Percentiles rank a stretch among this genome's conserved stretches.
Evolutionary conservation across 257 asterid genomes (phyloP).

Genomic region (Solanum sitiens): DNA sequence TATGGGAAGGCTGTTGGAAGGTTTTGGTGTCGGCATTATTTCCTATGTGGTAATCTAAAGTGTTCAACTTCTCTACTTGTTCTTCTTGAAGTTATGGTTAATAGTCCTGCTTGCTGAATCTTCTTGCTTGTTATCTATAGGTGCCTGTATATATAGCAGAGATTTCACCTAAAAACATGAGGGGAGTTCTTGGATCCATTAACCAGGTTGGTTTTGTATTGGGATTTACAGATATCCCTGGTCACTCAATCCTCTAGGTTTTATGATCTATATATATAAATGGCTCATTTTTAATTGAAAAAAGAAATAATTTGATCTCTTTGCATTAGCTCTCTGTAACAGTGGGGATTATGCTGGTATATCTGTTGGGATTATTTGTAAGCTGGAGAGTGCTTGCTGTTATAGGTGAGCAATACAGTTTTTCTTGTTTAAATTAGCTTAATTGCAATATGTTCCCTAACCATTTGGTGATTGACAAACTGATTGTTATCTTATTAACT

Average conservation of each 20-base stretch:
- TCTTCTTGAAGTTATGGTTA: background rate
- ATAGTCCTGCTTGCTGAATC: background rate
- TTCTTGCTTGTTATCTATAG: conserved; percentile 20
- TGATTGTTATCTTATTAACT: background rate
- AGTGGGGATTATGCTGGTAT: conserved; percentile 76
- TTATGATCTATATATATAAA: background rate
- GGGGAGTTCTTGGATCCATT: conserved; percentile 84
- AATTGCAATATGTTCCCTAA: background rate
- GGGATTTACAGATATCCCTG: background rate
- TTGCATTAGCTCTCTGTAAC: conserved; percentile 59
- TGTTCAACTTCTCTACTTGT: background rate
- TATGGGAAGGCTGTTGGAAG: conserved; percentile 88
- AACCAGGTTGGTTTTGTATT: conserved; percentile 65
- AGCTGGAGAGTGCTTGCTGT: conserved; percentile 88
- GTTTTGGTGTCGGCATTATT: conserved; percentile 87
- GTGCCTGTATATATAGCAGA: conserved; percentile 94
- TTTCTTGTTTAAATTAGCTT: background rate
- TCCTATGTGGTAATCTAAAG: conserved; percentile 61
- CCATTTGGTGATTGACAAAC: background rate
- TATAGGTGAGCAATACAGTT: conserved; percentile 35
- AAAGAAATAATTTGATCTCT: background rate
- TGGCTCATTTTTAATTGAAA: background rate
- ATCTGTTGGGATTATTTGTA: conserved; percentile 62
- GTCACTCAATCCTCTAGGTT: background rate
- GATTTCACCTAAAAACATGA: conserved; percentile 80